A percentile compares a stretch with the other conserved stretches of the same genome.
Evolutionary conservation across 305 asterid genomes (phyloP).

Genomic region (Withania somnifera): DNA sequence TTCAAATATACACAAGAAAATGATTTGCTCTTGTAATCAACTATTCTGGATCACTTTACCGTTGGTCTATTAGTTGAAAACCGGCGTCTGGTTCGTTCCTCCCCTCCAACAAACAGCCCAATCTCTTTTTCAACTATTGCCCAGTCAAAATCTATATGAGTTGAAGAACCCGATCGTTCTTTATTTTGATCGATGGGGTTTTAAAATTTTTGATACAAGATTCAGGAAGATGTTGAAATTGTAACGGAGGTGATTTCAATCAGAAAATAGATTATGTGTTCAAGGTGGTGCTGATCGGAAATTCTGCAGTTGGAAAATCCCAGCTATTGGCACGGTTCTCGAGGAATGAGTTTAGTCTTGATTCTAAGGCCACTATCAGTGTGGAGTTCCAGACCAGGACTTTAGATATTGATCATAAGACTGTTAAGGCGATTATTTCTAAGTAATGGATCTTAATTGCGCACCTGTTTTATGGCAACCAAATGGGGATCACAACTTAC

Average conservation of each 20-base stretch:
- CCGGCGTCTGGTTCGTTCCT: no score
- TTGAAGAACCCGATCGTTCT: neutral
- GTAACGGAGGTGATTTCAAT: slow-evolving; percentile 42
- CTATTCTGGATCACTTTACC: no score
- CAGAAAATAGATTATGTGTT: slow-evolving; percentile 65
- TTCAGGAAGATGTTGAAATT: slow-evolving; percentile 33
- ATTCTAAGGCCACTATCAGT: slow-evolving; percentile 70
- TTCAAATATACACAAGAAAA: no score
- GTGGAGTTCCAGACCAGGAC: slow-evolving; percentile 80
- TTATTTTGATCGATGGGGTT: neutral
- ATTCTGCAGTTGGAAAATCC: slow-evolving; percentile 76
- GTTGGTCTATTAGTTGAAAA: no score
- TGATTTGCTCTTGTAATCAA: no score
- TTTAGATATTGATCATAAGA: slow-evolving; percentile 44
- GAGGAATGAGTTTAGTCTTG: slow-evolving; percentile 61
- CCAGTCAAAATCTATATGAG: no score
- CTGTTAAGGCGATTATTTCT: slow-evolving; percentile 32
- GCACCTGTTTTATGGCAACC: neutral
- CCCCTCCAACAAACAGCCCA: no score
- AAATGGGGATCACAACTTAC: neutral
- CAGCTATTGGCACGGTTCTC: slow-evolving; percentile 63
- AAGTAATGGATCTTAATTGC: neutral
- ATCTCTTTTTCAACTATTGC: no score
- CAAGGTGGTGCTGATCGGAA: slow-evolving; percentile 67
- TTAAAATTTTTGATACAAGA: neutral